These are phyloP conservation scores for Moringa oleifera DNA, from an alignment of 345 rosid genomes.

Conservation along the genomic window DNA sequence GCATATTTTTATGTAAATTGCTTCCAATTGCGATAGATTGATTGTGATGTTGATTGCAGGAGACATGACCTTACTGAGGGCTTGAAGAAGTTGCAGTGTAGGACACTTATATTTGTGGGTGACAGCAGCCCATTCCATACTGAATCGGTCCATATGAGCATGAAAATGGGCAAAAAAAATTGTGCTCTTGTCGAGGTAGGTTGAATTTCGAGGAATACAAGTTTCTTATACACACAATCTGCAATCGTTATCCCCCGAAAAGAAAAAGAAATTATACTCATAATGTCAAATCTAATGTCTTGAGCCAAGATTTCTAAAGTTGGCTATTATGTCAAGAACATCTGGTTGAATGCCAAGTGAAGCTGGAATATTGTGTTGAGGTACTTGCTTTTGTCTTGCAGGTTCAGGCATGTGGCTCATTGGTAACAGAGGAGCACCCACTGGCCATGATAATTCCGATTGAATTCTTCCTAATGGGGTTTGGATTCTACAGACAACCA, in stretches of 20 bases:
- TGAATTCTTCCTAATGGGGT: slow-evolving; percentile 47
- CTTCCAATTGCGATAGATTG: background rate
- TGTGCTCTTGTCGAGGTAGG: slow-evolving; percentile 58
- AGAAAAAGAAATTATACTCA: too few species aligned
- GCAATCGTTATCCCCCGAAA: too few species aligned
- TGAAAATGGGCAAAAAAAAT: slow-evolving; percentile 36
- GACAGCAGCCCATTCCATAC: slow-evolving; percentile 45
- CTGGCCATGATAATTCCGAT: slow-evolving; percentile 62
- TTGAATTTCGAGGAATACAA: too few species aligned
- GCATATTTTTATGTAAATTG: background rate
- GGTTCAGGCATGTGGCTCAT: slow-evolving; percentile 61
- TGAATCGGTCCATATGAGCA: slow-evolving; percentile 46
- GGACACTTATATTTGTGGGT: slow-evolving; percentile 54
- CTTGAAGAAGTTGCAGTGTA: slow-evolving; percentile 43
- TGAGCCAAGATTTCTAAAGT: too few species aligned
- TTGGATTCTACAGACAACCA: slow-evolving; percentile 36
- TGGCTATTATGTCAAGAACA: too few species aligned
- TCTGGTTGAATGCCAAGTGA: too few species aligned
- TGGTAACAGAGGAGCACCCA: slow-evolving; percentile 69
- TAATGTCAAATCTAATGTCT: too few species aligned
- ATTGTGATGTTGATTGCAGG: slow-evolving; percentile 29
- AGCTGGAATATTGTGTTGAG: too few species aligned
- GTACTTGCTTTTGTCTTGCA: slow-evolving; percentile 6
- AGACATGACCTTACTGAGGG: slow-evolving; percentile 50
- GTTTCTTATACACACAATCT: too few species aligned